These are phyloP conservation scores for Sporothrix luriei DNA, from an alignment of 2,329 filamentous ascomycete species.

Conservation along the genomic window DNA sequence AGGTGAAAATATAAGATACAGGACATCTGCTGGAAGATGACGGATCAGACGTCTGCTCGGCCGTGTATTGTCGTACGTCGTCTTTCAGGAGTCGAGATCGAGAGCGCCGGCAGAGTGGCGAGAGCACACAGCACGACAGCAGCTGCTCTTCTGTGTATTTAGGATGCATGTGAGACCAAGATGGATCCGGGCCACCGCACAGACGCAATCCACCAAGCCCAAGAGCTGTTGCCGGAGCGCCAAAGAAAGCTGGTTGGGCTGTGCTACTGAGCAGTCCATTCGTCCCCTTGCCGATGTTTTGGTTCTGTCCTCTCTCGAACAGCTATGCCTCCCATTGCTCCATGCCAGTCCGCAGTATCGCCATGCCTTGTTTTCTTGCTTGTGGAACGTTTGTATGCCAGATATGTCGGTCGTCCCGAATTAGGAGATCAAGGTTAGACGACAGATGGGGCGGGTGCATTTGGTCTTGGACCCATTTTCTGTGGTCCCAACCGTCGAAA, in stretches of 20 bases:
- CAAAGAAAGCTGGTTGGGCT: background rate
- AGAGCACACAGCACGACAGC: constrained; percentile 9
- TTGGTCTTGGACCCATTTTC: background rate
- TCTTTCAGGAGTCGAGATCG: constrained; percentile 15
- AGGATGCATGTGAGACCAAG: constrained; percentile 28
- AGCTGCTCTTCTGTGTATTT: too few relatives aligned
- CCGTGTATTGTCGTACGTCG: constrained; percentile 3
- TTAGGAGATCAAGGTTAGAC: background rate
- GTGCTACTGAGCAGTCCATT: background rate
- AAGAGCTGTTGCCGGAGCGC: background rate
- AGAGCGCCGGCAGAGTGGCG: background rate
- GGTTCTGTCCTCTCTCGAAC: background rate
- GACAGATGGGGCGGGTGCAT: background rate
- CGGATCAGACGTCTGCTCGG: background rate
- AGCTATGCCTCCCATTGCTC: background rate
- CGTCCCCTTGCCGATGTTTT: background rate
- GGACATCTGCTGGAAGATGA: constrained; percentile 7
- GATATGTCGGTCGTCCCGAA: background rate
- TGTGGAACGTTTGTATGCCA: constrained; percentile 9
- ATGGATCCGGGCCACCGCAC: constrained; percentile 7
- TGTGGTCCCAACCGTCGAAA: background rate
- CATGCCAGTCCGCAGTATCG: background rate
- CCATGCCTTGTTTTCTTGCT: constrained; percentile 4
- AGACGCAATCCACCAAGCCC: background rate
- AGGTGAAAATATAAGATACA: background rate